These are phyloP conservation scores for Phaffomyces antillensis DNA, from an alignment of 805 yeast genomes.

Conservation along the genomic window DNA sequence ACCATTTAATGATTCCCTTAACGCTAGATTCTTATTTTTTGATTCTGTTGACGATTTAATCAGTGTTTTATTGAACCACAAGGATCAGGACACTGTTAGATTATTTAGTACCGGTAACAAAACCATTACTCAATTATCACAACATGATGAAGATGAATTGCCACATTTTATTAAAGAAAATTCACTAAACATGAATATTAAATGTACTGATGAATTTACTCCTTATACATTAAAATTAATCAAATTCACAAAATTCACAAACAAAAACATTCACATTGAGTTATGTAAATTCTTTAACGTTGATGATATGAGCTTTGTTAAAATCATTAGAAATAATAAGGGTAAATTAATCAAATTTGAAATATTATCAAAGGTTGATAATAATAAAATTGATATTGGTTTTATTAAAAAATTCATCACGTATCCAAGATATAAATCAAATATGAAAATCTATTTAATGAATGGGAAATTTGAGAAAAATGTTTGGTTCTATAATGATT, in stretches of 20 bases:
- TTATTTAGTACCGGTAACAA: not conserved
- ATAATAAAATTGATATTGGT: conserved; percentile 11
- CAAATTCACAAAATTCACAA: conserved; percentile 17
- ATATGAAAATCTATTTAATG: conserved; percentile 33
- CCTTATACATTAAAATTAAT: conserved; percentile 9
- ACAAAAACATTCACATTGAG: conserved; percentile 16
- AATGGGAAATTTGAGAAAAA: conserved; percentile 19
- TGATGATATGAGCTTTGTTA: conserved; percentile 27
- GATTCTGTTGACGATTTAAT: conserved; percentile 19
- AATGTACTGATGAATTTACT: conserved; percentile 5
- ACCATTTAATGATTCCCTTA: conserved; percentile 22
- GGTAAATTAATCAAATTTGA: conserved; percentile 34
- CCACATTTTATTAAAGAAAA: conserved; percentile 7
- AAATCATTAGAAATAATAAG: conserved; percentile 31
- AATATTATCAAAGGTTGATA: conserved; percentile 16
- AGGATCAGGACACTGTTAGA: conserved; percentile 7
- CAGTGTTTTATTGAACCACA: conserved; percentile 12
- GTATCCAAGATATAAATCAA: conserved; percentile 37
- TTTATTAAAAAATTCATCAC: conserved; percentile 33
- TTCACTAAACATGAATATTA: conserved; percentile 15
- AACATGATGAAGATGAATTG: not conserved
- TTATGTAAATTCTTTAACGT: conserved; percentile 14
- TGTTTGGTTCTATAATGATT: conserved; percentile 24
- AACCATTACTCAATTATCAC: not conserved
- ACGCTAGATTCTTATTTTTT: conserved; percentile 22